These are phyloP conservation scores for Candida mesenterica DNA, from an alignment of 1,139 yeast species.

Conservation along the genomic window DNA sequence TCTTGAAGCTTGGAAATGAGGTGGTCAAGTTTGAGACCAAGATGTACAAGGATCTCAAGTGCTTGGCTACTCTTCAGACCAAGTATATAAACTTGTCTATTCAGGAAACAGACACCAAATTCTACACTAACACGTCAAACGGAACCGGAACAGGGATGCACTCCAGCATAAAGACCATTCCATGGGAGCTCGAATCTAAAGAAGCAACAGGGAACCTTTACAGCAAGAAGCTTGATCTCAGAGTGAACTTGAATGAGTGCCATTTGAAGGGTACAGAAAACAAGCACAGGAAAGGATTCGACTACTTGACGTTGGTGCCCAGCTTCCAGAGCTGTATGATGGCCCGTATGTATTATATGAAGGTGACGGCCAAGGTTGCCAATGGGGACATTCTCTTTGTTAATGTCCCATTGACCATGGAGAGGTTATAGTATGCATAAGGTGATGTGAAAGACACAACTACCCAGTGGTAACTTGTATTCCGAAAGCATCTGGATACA, in stretches of 20 bases:
- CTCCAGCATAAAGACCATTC: conserved; percentile 20
- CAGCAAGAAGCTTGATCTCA: conserved; percentile 28
- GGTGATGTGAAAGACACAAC: neutral
- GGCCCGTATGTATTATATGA: conserved; percentile 49
- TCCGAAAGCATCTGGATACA: too few species aligned
- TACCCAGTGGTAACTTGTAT: too few species aligned
- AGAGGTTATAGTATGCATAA: conserved; percentile 13
- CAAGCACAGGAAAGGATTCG: conserved; percentile 25
- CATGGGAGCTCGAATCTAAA: conserved; percentile 25
- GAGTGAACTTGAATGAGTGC: conserved; percentile 26
- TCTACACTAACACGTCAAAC: conserved; percentile 14
- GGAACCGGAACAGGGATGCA: conserved; percentile 20
- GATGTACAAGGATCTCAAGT: conserved; percentile 37
- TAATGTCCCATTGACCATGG: conserved; percentile 37
- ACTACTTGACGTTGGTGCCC: conserved; percentile 46
- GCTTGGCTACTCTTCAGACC: conserved; percentile 34
- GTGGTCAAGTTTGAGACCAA: conserved; percentile 34
- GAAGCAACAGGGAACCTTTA: conserved; percentile 17
- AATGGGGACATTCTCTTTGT: conserved; percentile 35
- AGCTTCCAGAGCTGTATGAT: conserved; percentile 56
- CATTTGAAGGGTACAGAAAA: conserved; percentile 26
- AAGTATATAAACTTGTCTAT: conserved; percentile 27
- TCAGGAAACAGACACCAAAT: conserved; percentile 18
- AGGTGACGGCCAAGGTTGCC: conserved; percentile 28
- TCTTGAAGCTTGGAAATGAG: conserved; percentile 37